These are phyloP conservation scores for Pseudevernia furfuracea DNA, from an alignment of 495 filamentous ascomycete genomes.

Conservation along the genomic window DNA sequence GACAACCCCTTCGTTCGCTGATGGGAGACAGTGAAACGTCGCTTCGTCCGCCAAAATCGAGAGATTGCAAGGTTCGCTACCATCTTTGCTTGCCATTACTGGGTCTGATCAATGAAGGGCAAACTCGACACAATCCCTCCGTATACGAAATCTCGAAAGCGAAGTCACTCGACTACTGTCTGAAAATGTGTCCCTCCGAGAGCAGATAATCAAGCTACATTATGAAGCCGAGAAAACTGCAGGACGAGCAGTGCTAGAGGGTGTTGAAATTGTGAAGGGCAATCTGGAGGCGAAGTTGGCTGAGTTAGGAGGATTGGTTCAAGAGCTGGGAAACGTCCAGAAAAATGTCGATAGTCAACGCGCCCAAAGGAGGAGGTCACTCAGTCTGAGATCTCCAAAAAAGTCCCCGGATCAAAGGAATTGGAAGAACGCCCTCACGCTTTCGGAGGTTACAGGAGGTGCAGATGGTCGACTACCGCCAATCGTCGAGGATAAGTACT, in stretches of 20 bases:
- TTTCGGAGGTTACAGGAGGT: constrained; percentile 42
- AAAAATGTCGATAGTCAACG: constrained; percentile 6
- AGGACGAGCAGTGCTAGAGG: constrained; percentile 46
- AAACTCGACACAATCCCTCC: constrained; percentile 85
- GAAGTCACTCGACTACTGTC: constrained; percentile 74
- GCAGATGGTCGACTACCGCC: constrained; percentile 66
- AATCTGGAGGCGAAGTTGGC: constrained; percentile 62
- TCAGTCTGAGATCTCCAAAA: constrained; percentile 15
- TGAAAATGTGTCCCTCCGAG: constrained; percentile 79
- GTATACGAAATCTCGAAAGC: constrained; percentile 78
- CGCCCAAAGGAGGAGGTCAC: constrained; percentile 10
- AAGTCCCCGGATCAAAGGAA: constrained; percentile 36
- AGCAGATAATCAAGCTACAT: constrained; percentile 67
- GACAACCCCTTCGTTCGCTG: constrained; percentile 16
- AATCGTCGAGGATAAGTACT: constrained; percentile 76
- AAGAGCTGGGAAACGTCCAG: constrained; percentile 49
- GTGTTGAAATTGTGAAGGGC: constrained; percentile 58
- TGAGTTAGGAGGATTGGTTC: constrained; percentile 59
- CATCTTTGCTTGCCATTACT: neutral
- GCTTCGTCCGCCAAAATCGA: constrained; percentile 86
- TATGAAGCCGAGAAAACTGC: constrained; percentile 50
- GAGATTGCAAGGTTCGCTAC: constrained; percentile 63
- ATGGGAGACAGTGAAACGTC: constrained; percentile 59
- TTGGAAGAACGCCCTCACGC: constrained; percentile 38
- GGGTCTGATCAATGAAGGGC: constrained; percentile 37